Percentiles rank a stretch among this genome's conserved stretches.
phyloP scores from a whole-genome alignment of 306 rosid genomes.

The Ammopiptanthus mongolicus region DNA sequence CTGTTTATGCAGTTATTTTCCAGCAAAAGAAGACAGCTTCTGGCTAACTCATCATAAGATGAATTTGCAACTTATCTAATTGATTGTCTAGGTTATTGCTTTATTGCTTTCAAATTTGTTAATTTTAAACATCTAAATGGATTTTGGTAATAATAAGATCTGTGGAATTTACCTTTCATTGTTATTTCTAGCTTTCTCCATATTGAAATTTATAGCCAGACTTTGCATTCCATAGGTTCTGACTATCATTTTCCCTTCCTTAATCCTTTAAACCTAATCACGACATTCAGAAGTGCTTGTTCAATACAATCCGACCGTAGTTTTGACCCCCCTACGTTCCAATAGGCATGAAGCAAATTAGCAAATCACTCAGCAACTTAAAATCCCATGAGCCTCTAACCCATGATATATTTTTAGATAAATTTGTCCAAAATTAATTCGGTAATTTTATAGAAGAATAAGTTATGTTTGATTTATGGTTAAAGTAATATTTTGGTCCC shows the following conservation, averaged over 20 bases:
- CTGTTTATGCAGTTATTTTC: conserved; percentile 41
- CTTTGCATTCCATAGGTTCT: background rate
- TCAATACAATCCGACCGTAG: background rate
- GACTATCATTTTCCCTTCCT: background rate
- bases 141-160: conserved; percentile 21
- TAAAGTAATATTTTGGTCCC: no score
- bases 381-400: no score
- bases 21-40: conserved; percentile 56
- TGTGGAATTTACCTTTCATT: background rate
- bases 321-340: no score
- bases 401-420: background rate
- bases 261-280: background rate
- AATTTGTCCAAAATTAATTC: background rate
- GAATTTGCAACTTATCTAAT: conserved; percentile 13
- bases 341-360: no score
- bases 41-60: conserved; percentile 12
- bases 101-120: conserved; percentile 13
- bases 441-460: background rate
- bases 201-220: background rate
- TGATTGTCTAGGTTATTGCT: conserved; percentile 10
- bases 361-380: no score
- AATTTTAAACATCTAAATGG: conserved; percentile 26
- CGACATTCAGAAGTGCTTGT: background rate
- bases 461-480: background rate
- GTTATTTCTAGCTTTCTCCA: background rate